A percentile compares a stretch with the other conserved stretches of the same genome.
Evolutionary conservation across 2,329 filamentous ascomycete species (phyloP).

Genomic region (Phaeoacremonium minimum): DNA sequence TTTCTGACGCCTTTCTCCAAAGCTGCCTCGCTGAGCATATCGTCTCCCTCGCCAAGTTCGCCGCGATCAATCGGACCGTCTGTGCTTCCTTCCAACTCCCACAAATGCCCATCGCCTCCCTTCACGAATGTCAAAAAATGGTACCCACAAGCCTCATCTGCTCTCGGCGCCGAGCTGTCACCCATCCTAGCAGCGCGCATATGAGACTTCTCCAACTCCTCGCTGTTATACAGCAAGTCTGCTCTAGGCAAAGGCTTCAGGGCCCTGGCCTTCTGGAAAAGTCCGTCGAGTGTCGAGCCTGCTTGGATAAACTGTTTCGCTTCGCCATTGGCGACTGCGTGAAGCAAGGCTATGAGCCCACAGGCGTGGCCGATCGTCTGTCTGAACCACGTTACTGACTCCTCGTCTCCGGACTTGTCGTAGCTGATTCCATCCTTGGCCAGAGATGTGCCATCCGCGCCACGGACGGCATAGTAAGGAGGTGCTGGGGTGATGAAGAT

Average conservation of each 20-base stretch:
- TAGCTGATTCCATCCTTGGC: conserved; percentile 51
- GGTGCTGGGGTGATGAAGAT: conserved; percentile 76
- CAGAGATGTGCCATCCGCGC: conserved; percentile 42
- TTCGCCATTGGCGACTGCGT: conserved; percentile 67
- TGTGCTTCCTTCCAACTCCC: conserved; percentile 74
- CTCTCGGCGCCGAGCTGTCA: conserved; percentile 60
- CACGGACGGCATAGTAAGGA: conserved; percentile 22
- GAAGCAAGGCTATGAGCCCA: conserved; percentile 73
- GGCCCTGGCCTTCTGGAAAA: conserved; percentile 60
- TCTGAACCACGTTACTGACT: conserved; percentile 79
- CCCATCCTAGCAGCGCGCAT: conserved; percentile 64
- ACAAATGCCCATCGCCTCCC: conserved; percentile 58
- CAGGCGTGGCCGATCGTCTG: conserved; percentile 83
- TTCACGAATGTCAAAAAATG: conserved; percentile 84
- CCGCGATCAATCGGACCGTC: conserved; percentile 71
- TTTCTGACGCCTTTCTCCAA: conserved; percentile 52
- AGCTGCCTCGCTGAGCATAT: conserved; percentile 64
- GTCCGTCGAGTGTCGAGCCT: conserved; percentile 48
- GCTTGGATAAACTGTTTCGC: conserved; percentile 49
- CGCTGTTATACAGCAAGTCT: conserved; percentile 65
- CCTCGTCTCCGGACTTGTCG: conserved; percentile 29
- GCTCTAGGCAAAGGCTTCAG: conserved; percentile 59
- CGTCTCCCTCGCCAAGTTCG: conserved; percentile 46
- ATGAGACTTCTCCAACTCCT: conserved; percentile 69
- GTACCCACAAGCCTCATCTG: conserved; percentile 54